These are phyloP conservation scores for Fusarium sarcochroum DNA, from an alignment of 2,329 filamentous ascomycete genomes.

Conservation along the genomic window DNA sequence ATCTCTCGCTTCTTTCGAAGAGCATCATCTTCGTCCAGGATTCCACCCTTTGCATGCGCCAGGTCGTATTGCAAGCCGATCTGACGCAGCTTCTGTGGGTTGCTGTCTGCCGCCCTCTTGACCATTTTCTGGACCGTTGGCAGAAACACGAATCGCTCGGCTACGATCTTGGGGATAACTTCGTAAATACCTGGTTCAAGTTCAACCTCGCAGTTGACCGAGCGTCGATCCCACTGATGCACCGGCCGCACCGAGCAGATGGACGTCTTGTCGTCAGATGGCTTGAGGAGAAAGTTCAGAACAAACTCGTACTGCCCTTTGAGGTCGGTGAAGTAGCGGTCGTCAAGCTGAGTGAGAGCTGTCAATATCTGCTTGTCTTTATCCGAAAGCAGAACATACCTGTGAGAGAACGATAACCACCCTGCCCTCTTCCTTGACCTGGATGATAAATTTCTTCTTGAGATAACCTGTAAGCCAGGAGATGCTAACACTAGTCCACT, in stretches of 20 bases:
- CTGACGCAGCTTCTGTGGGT: constrained; percentile 75
- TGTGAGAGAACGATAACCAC: constrained; percentile 61
- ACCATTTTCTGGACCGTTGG: constrained; percentile 73
- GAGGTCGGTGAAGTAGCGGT: constrained; percentile 62
- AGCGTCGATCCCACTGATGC: constrained; percentile 66
- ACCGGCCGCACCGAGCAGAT: constrained; percentile 44
- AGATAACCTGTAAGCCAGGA: constrained; percentile 63
- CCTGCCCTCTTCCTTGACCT: constrained; percentile 57
- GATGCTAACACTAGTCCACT: constrained; percentile 60
- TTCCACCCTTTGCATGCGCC: constrained; percentile 70
- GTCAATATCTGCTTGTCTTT: constrained; percentile 12
- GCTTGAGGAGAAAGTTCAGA: constrained; percentile 60
- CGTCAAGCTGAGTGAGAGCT: constrained; percentile 56
- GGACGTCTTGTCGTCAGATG: constrained; percentile 20
- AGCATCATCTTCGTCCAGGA: constrained; percentile 63
- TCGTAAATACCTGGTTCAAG: constrained; percentile 78
- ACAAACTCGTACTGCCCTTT: constrained; percentile 60
- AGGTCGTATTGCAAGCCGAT: constrained; percentile 73
- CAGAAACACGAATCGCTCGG: constrained; percentile 59
- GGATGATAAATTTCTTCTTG: constrained; percentile 60
- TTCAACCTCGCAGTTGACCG: constrained; percentile 79
- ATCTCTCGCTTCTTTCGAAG: constrained; percentile 48
- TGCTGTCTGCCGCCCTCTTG: constrained; percentile 57
- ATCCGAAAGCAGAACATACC: constrained; percentile 27
- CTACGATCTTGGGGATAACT: constrained; percentile 77